Evolutionary conservation across 1,139 yeast genomes (phyloP).

Genomic region (Candida glucosophila): DNA sequence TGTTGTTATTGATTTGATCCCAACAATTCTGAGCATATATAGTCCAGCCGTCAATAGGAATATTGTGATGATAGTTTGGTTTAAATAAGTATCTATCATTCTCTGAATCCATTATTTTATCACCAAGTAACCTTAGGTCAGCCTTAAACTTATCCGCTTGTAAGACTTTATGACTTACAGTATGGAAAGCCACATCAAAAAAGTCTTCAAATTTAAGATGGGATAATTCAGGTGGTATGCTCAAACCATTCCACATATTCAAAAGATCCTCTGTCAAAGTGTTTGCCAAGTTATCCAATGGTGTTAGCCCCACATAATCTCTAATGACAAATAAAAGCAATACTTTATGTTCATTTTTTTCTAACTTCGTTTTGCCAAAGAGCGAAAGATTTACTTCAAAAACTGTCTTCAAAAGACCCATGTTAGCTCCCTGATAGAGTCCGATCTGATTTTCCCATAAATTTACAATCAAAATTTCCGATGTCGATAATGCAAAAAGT

Average conservation of each 20-base stretch:
- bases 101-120: constrained; percentile 36
- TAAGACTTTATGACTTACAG: constrained; percentile 78
- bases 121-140: constrained; percentile 60
- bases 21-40: constrained; percentile 86
- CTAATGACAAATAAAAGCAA: constrained; percentile 80
- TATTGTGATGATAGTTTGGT: constrained; percentile 67
- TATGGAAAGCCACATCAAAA: constrained; percentile 76
- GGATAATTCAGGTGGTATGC: constrained; percentile 60
- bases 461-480: constrained; percentile 83
- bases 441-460: constrained; percentile 98
- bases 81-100: constrained; percentile 45
- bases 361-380: constrained; percentile 43
- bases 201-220: constrained; percentile 57
- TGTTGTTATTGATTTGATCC: constrained; percentile 88
- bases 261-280: constrained; percentile 65
- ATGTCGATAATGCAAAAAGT: constrained; percentile 83
- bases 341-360: constrained; percentile 48
- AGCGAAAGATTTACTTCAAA: constrained; percentile 88
- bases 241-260: constrained; percentile 70
- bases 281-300: constrained; percentile 58
- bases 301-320: constrained; percentile 86
- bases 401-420: constrained; percentile 91
- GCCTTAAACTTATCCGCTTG: constrained; percentile 65
- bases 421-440: constrained; percentile 92
- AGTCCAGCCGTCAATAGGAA: constrained; percentile 96